Evolutionary conservation across 2,329 filamentous ascomycete species (phyloP), one percentile per base, ranked within the genome.

Genomic region (Exophiala alcalophila): DNA sequence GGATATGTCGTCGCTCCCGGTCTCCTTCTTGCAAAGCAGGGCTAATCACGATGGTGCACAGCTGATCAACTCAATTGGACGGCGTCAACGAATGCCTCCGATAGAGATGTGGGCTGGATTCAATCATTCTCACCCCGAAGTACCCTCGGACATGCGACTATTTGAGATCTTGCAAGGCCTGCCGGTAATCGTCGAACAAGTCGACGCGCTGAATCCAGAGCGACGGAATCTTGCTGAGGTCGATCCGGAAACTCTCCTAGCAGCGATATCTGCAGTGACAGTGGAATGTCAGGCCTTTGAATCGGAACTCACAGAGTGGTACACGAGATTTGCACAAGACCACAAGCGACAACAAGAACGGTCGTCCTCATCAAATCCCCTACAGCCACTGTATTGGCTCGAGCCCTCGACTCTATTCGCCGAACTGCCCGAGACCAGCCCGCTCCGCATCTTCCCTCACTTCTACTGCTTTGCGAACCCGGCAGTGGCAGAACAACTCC

Each of bases 391-490:
- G 4, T 42, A 31, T 16, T 42, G 26, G 30, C 18, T 9, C 5
- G 11, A 30, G 16, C 46, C 21, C 4, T 49, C 42, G 5, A 24
- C 36, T 11, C 15, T 42, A 4, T 28, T 31, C 16, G 8, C 11
- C 10, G 6, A 11, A 18, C 14, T 46, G 24, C 41, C 46, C 4
- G 7, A 6, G 3, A n/a, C 27, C 11, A 40, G 43, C 24, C 15
- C 42, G 8, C 12, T 25, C 10, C 31, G 43, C 12, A 27, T 42
- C n/a, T 50, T 33, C n/a, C 10, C 25, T 9, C 14, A 3, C 6
- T 47, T 37, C 24, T 20, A 41, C n/a, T 32, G 32, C 29, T 50
- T 50, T 25, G 25, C 21, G 6, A 25, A 36, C 36, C 18, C 34
- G 4, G 36, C 32, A 6, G 35, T 46, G 15, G 46, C 41, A 11